Evolutionary conservation across 805 yeast species (phyloP).

Genomic region (Dipodascopsis uninucleata): DNA sequence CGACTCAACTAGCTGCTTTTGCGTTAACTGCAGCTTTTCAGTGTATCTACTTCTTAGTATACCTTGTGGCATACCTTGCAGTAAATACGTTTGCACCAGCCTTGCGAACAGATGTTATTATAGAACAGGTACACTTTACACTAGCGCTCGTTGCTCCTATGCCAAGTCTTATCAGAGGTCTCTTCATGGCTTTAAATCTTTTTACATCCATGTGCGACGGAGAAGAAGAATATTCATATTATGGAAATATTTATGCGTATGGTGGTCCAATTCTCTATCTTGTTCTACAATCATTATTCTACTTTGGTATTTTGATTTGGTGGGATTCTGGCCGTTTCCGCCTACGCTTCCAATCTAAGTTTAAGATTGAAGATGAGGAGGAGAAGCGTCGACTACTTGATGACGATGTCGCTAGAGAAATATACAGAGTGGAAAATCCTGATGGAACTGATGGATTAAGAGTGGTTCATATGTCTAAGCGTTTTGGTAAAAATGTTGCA

Average conservation of each 20-base stretch:
- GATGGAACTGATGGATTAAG: conserved; percentile 33
- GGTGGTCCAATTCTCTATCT: conserved; percentile 39
- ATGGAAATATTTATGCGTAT: conserved; percentile 35
- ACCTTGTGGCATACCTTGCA: conserved; percentile 35
- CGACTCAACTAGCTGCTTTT: conserved; percentile 40
- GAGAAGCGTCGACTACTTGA: conserved; percentile 23
- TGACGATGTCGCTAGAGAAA: conserved; percentile 31
- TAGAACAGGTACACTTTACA: conserved; percentile 33
- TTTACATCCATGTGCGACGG: conserved; percentile 36
- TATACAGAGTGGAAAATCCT: conserved; percentile 29
- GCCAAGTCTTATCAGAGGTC: conserved; percentile 32
- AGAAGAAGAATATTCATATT: conserved; percentile 29
- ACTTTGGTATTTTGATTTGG: conserved; percentile 33
- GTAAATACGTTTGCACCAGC: conserved; percentile 35
- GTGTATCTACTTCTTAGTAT: conserved; percentile 35
- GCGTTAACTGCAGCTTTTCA: conserved; percentile 38
- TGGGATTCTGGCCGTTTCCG: conserved; percentile 38
- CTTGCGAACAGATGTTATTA: conserved; percentile 27
- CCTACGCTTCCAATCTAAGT: conserved; percentile 12
- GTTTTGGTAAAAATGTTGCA: conserved; percentile 31
- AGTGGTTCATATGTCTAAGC: conserved; percentile 33
- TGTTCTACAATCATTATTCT: conserved; percentile 30
- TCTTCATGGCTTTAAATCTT: conserved; percentile 35
- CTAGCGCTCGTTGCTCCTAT: conserved; percentile 35
- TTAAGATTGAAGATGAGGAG: conserved; percentile 17